phyloP scores from a whole-genome alignment of 2,329 filamentous ascomycete species.

The Fusarium torulosum region DNA sequence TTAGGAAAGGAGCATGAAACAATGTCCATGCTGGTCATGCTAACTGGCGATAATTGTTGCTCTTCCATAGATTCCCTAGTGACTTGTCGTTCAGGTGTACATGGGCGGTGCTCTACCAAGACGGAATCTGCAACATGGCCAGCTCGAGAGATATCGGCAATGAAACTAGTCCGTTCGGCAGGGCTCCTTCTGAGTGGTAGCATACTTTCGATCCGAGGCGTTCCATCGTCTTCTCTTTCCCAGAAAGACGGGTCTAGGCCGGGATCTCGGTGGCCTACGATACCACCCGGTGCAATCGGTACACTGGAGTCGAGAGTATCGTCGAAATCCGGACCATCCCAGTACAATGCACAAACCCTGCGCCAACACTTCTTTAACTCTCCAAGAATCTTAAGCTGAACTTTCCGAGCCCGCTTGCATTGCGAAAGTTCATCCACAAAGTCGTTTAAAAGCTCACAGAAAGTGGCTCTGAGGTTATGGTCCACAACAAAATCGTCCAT shows the following conservation, averaged over 20 bases:
- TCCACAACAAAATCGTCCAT: conserved; percentile 90
- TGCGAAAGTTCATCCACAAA: conserved; percentile 68
- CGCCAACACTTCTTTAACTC: conserved; percentile 99
- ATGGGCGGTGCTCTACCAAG: conserved; percentile 59
- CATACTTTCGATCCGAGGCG: conserved; percentile 60
- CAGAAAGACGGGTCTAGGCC: conserved; percentile 67
- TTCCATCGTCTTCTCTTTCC: conserved; percentile 60
- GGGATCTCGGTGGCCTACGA: conserved; percentile 70
- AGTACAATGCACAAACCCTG: conserved; percentile 88
- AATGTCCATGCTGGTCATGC: conserved; percentile 70
- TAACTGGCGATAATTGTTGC: conserved; percentile 63
- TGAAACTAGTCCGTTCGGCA: conserved; percentile 56
- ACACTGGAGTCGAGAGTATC: conserved; percentile 71
- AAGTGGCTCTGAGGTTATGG: conserved; percentile 78
- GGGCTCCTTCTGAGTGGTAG: conserved; percentile 49
- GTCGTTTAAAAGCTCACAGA: conserved; percentile 84
- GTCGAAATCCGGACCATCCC: conserved; percentile 80
- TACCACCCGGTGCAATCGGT: conserved; percentile 81
- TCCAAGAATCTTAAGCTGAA: conserved; percentile 84
- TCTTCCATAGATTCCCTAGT: conserved; percentile 37
- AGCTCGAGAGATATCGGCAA: conserved; percentile 60
- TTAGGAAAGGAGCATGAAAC: conserved; percentile 74
- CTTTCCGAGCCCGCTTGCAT: conserved; percentile 60
- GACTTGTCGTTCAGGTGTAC: conserved; percentile 60
- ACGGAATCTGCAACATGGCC: conserved; percentile 62